Base-by-base conservation (phyloP, 2,329 filamentous ascomycete species). In the Aspergillaceae sp. region DNA sequence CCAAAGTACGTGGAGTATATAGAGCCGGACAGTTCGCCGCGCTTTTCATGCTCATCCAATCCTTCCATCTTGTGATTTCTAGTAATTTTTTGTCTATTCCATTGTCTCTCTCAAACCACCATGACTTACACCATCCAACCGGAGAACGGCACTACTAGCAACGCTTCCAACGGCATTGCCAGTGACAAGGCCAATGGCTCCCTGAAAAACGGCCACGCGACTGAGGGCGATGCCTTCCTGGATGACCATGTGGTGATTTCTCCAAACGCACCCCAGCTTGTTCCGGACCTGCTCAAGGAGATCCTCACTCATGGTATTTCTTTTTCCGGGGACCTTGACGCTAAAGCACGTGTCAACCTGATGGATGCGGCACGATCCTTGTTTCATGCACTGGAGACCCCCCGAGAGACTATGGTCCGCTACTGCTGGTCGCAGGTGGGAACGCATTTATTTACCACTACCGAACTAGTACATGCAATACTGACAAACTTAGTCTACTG, bases 401-500 rank as follows among this genome's bases (percentile, higher is more conserved):
- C 73, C 0, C 62, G 72, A 5, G 73, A 76, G 56, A 70, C 71
- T 0, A 73, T 75, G 63, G 63, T 74, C 44, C 63, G 69, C 45
- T 70, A 74, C 40, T 63, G 57, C 49, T 75, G 72, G 70, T 70
- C 68, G 0, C 63, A 75, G 62, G 58, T 59, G 45, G 19, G 44
- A 27, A 45, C 10, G n/a, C 9, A 11, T 28, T 2, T 8, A 41
- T 7, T 27, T 7, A 28, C 19, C 19, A 19, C 5, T 36, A 19
- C 5, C 4, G 28, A 27, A 28, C 10, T 7, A 4, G 7, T 29
- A 10, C n/a, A 11, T 19, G 19, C 32, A 11, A 7, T 26, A 7
- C 10, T 29, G 8, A 29, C 26, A 28, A 28, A n/a, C 11, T 11
- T 38, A 56, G 55, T 50, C 49, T 26, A 53, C 54, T 2, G 11